phyloP scores from a whole-genome alignment of 129 eudicot genomes.

The Heracleum sosnowskyi region DNA sequence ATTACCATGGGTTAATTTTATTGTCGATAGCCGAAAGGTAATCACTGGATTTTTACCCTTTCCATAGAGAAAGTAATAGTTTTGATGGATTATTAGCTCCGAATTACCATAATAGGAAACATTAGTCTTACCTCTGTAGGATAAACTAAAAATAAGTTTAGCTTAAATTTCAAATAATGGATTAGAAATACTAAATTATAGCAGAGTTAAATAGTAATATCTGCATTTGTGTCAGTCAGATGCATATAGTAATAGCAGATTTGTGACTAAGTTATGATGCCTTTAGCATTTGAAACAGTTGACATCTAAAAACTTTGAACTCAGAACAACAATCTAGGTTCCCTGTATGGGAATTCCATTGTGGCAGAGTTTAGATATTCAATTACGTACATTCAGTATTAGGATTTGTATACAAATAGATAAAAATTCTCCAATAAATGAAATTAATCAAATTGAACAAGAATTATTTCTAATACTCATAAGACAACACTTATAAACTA shows the following conservation, averaged over 20 bases:
- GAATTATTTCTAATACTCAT: neutral
- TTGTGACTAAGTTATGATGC: neutral
- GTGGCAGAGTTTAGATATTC: neutral
- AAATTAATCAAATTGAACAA: neutral
- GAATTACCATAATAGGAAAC: too few species aligned
- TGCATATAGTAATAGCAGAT: neutral
- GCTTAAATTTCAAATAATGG: neutral
- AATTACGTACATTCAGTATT: neutral
- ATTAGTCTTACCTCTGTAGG: neutral
- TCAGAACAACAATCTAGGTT: neutral
- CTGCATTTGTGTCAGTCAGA: neutral
- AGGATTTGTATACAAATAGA: neutral
- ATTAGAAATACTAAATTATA: neutral
- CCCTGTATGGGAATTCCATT: neutral
- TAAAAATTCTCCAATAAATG: neutral
- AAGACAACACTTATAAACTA: neutral
- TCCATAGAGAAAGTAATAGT: neutral
- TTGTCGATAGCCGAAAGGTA: neutral
- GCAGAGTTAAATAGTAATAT: neutral
- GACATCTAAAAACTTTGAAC: neutral
- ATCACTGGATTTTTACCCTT: neutral
- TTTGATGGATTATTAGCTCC: neutral
- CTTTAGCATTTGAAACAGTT: constrained; percentile 1
- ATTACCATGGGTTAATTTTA: neutral
- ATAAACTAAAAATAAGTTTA: neutral